Evolutionary conservation across 2,329 filamentous ascomycete genomes (phyloP).

Genomic region (Phoma sp.): DNA sequence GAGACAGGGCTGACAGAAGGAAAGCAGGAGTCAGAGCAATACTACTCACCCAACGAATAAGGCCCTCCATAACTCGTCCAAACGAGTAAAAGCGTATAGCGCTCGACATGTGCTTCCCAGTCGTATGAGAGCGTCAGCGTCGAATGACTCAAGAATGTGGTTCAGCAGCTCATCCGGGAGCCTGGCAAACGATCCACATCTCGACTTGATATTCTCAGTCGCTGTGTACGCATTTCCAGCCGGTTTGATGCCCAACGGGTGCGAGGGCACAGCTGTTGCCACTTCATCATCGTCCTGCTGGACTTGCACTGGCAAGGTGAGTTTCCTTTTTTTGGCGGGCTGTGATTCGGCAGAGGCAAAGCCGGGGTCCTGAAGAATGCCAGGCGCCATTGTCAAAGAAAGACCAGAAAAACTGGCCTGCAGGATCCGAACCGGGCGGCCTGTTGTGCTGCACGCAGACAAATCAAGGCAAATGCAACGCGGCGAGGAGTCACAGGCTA

Average conservation of each 20-base stretch:
- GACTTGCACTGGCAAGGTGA: conserved; percentile 29
- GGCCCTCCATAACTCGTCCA: conserved; percentile 88
- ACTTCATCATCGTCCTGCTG: conserved; percentile 39
- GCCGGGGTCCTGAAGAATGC: conserved; percentile 36
- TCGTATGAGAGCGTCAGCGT: conserved; percentile 65
- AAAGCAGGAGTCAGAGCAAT: conserved; percentile 17
- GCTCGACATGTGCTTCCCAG: conserved; percentile 84
- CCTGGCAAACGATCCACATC: conserved; percentile 69
- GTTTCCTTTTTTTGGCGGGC: conserved; percentile 46
- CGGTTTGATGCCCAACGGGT: conserved; percentile 86
- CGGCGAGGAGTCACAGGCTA: conserved; percentile 11
- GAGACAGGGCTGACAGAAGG: conserved; percentile 1
- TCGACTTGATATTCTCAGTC: conserved; percentile 69
- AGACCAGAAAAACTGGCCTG: conserved; percentile 5
- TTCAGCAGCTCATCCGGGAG: conserved; percentile 84
- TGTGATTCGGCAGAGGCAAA: conserved; percentile 38
- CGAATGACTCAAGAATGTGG: conserved; percentile 77
- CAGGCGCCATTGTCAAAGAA: conserved; percentile 42
- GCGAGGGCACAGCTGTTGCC: conserved; percentile 71
- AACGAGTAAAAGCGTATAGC: conserved; percentile 82
- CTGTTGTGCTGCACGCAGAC: conserved; percentile 9
- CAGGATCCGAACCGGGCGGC: conserved; percentile 15
- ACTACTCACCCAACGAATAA: conserved; percentile 81
- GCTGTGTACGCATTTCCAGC: conserved; percentile 81
- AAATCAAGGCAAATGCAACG: conserved; percentile 2